These are phyloP conservation scores for Cystobasidium slooffiae DNA, from an alignment of 1,284 basidiomycete species.

Conservation along the genomic window DNA sequence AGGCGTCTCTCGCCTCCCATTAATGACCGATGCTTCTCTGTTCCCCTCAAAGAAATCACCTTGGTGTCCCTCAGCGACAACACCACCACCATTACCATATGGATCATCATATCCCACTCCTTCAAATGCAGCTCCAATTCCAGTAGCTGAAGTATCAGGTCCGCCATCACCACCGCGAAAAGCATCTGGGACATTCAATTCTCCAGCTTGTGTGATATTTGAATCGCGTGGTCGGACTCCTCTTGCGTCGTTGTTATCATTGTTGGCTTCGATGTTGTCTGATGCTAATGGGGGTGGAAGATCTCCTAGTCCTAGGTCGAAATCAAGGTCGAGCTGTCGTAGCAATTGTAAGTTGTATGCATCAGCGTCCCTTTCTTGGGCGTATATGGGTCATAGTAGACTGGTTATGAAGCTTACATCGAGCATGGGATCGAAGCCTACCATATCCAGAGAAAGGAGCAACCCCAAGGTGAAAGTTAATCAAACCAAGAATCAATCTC, in stretches of 20 bases:
- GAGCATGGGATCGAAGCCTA: constrained; percentile 11
- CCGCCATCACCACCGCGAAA: not conserved
- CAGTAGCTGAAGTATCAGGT: constrained; percentile 30
- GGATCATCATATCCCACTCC: not conserved
- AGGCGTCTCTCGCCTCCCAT: not conserved
- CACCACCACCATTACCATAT: not conserved
- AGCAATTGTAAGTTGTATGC: not conserved
- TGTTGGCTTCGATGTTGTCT: not conserved
- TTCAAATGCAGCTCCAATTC: constrained; percentile 1
- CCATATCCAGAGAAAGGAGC: too few relatives aligned
- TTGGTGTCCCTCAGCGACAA: not conserved
- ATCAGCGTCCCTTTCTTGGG: too few relatives aligned
- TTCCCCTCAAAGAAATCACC: not conserved
- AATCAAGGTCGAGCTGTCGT: constrained; percentile 26
- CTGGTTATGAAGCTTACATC: not conserved
- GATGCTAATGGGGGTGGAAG: constrained; percentile 10
- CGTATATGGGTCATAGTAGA: not conserved
- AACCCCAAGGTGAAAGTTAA: not conserved
- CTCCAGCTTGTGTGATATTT: constrained; percentile 8
- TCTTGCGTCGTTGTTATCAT: not conserved
- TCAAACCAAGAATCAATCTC: not conserved
- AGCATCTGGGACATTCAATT: constrained; percentile 7
- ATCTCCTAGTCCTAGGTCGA: constrained; percentile 33
- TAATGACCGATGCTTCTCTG: too few relatives aligned
- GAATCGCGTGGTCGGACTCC: not conserved